Evolutionary conservation across 306 rosid genomes (phyloP), one percentile per base, ranked within the genome.

Genomic region (Crataegus laevigata): DNA sequence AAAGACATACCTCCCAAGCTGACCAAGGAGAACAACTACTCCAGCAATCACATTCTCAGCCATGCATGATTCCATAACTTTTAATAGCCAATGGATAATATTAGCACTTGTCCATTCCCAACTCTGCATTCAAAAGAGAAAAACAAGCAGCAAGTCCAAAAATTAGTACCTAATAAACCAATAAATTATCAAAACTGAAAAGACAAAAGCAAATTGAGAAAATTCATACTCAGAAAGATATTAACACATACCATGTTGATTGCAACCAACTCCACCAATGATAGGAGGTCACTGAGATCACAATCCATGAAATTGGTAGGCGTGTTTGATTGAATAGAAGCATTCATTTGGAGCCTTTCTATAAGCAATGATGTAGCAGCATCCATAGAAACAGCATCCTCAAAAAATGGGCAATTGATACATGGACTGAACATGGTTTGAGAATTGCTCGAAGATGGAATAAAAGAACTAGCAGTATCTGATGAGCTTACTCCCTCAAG

Each of bases 261-360:
- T 60, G 94, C 91, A 60, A 90, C 83, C 62, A 94, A 82, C 90
- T 94, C 98, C 87, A 94, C 80, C 84, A 94, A 80, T 11, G 98
- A 86, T n/a, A 90, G 69, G 64, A 84, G 83, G 80, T 91, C 89
- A 25, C 75, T 77, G 72, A 91, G 80, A 73, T 74, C 75, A 28
- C 87, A 85, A 19, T 85, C 52, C 82, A 73, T 32, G 54, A 34
- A 65, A 38, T 60, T 78, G 71, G 64, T 66, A 70, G 61, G 50
- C 30, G 55, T 55, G 43, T 47, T 75, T 51, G 89, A 71, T 71
- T 66, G 81, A 68, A 82, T 45, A 78, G 84, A 69, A 50, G 60
- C 11, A 78, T 75, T 65, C 34, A 64, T 82, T 71, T 72, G 80
- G 69, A 93, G 74, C 73, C 79, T 83, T 73, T 81, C 87, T 51